These are phyloP conservation scores for Pythium brassicae DNA, from an alignment of 352 stramenopile genomes.

Conservation along the genomic window DNA sequence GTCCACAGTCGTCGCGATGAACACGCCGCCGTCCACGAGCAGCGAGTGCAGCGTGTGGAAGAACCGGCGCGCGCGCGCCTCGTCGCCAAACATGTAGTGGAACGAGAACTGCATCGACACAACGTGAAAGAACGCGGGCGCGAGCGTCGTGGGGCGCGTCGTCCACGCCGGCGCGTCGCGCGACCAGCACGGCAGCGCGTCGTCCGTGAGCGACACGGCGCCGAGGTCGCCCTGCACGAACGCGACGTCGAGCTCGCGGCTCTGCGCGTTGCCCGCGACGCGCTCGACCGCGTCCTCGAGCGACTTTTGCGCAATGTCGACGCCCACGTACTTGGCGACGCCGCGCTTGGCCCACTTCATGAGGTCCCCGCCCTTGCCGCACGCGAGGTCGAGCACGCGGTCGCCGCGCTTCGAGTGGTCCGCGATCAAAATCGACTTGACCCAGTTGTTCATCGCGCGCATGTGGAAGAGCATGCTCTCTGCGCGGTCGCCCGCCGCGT, in stretches of 20 bases:
- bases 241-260: constrained; percentile 67
- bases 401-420: constrained; percentile 83
- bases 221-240: constrained; percentile 81
- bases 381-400: constrained; percentile 95
- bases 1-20: constrained; percentile 98
- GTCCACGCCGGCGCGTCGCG: constrained; percentile 48
- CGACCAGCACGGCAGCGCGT: constrained; percentile 71
- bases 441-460: constrained; percentile 98
- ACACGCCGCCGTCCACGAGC: constrained; percentile 90
- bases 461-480: constrained; percentile 96
- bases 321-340: constrained; percentile 94
- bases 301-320: constrained; percentile 97
- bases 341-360: constrained; percentile 95
- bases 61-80: constrained; percentile 87
- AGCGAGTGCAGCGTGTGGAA: constrained; percentile 92
- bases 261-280: constrained; percentile 63
- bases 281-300: constrained; percentile 92
- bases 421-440: constrained; percentile 96
- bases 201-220: constrained; percentile 56
- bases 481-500: constrained; percentile 65
- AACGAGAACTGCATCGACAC: constrained; percentile 99
- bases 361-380: constrained; percentile 97
- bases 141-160: constrained; percentile 39
- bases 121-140: constrained; percentile 87
- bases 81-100: constrained; percentile 99